phyloP scores from a whole-genome alignment of 768 basidiomycete genomes.

The Mycena polygramma region DNA sequence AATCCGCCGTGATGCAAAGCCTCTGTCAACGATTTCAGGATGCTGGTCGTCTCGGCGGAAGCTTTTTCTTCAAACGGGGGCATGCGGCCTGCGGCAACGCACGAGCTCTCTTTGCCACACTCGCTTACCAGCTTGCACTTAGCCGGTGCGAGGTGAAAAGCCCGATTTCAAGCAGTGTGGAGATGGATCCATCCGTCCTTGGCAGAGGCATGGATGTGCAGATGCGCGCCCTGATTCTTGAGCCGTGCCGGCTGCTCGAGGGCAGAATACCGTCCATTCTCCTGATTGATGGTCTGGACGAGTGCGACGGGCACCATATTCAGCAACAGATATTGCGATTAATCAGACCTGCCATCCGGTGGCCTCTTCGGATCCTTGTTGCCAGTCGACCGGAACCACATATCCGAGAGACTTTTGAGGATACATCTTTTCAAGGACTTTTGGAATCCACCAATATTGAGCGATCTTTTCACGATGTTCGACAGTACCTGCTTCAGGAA shows the following conservation, averaged over 20 bases:
- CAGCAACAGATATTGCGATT: neutral
- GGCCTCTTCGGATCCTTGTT: neutral
- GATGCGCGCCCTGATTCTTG: neutral
- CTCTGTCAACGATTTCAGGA: neutral
- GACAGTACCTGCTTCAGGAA: neutral
- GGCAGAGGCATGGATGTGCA: neutral
- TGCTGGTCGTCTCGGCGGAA: neutral
- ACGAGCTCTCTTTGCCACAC: conserved; percentile 1
- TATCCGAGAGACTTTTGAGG: neutral
- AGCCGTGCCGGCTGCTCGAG: neutral
- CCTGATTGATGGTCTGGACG: conserved; percentile 11
- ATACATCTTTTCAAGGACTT: neutral
- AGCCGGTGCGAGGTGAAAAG: neutral
- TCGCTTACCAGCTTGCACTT: conserved; percentile 6
- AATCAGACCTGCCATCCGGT: neutral
- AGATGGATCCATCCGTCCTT: neutral
- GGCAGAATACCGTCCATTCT: neutral
- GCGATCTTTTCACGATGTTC: neutral
- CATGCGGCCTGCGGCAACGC: neutral
- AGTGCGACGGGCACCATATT: neutral
- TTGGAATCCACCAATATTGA: neutral
- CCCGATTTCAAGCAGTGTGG: neutral
- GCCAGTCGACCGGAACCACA: neutral
- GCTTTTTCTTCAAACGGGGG: neutral
- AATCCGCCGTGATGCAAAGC: neutral